These are phyloP conservation scores for Nemania sp. DNA, from an alignment of 2,329 filamentous ascomycete species.

Conservation along the genomic window DNA sequence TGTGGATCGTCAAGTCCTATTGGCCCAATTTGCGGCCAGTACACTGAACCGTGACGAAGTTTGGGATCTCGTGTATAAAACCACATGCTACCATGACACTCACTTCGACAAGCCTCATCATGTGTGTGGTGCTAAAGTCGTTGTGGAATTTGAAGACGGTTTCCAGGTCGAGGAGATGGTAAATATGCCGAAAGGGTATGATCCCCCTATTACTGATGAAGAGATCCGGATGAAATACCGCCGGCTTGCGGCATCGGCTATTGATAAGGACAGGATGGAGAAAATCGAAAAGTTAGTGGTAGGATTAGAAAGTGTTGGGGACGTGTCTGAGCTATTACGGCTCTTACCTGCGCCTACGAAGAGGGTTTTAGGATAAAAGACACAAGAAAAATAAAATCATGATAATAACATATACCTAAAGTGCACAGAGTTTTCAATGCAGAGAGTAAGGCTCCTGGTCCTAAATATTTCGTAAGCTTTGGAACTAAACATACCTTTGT, in stretches of 20 bases:
- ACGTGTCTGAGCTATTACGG: constrained; percentile 32
- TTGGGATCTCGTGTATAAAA: constrained; percentile 52
- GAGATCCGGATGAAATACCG: constrained; percentile 54
- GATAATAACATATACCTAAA: too few relatives aligned
- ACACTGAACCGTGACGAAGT: constrained; percentile 52
- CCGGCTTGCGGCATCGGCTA: constrained; percentile 26
- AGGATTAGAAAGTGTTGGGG: constrained; percentile 26
- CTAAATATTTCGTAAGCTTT: too few relatives aligned
- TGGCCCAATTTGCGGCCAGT: constrained; percentile 50
- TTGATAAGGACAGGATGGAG: constrained; percentile 32
- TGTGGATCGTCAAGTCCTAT: constrained; percentile 53
- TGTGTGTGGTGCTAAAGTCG: constrained; percentile 24
- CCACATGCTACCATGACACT: constrained; percentile 34
- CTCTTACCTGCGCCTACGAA: constrained; percentile 20
- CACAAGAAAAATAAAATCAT: background rate
- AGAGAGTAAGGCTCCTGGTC: too few relatives aligned
- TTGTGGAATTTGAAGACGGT: constrained; percentile 30
- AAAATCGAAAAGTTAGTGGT: constrained; percentile 35
- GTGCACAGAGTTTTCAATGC: too few relatives aligned
- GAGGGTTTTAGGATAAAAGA: constrained; percentile 15
- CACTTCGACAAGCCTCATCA: constrained; percentile 35
- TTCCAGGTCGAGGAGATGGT: constrained; percentile 34
- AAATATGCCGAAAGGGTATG: constrained; percentile 49
- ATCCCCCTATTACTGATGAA: constrained; percentile 52
- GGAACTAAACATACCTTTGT: too few relatives aligned